These are phyloP conservation scores for Actinidia chinensis DNA, from an alignment of 179 eudicot species.

Conservation along the genomic window DNA sequence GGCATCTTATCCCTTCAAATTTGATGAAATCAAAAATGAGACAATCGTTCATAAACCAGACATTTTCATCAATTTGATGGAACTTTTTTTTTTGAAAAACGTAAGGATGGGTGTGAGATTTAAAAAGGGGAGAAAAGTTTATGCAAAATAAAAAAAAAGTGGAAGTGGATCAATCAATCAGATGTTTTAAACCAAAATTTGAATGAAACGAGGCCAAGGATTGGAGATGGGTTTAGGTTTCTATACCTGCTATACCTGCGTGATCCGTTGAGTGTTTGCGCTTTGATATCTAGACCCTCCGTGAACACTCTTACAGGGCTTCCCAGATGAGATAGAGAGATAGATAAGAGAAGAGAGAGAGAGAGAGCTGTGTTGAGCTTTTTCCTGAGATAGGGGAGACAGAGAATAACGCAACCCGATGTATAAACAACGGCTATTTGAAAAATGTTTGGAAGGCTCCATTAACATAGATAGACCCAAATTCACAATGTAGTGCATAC, in stretches of 20 bases:
- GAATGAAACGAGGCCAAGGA: not conserved
- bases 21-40: too few relatives aligned
- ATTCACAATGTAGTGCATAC: too few relatives aligned
- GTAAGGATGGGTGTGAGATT: not conserved
- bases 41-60: not conserved
- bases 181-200: too few relatives aligned
- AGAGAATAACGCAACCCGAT: not conserved
- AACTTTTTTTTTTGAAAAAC: not conserved
- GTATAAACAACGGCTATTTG: too few relatives aligned
- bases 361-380: not conserved
- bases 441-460: too few relatives aligned
- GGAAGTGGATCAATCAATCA: too few relatives aligned
- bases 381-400: slow-evolving; percentile 1
- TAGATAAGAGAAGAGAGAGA: not conserved
- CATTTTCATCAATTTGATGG: not conserved
- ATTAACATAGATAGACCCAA: too few relatives aligned
- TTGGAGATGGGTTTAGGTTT: too few relatives aligned
- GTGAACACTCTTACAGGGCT: slow-evolving; percentile 53
- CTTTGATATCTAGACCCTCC: slow-evolving; percentile 71
- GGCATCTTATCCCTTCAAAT: too few relatives aligned
- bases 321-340: slow-evolving; percentile 10
- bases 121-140: too few relatives aligned
- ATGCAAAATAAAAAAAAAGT: too few relatives aligned
- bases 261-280: slow-evolving; percentile 76
- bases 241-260: too few relatives aligned